Base-by-base conservation (phyloP, 495 filamentous ascomycete genomes). In the Xylaria telfairii region DNA sequence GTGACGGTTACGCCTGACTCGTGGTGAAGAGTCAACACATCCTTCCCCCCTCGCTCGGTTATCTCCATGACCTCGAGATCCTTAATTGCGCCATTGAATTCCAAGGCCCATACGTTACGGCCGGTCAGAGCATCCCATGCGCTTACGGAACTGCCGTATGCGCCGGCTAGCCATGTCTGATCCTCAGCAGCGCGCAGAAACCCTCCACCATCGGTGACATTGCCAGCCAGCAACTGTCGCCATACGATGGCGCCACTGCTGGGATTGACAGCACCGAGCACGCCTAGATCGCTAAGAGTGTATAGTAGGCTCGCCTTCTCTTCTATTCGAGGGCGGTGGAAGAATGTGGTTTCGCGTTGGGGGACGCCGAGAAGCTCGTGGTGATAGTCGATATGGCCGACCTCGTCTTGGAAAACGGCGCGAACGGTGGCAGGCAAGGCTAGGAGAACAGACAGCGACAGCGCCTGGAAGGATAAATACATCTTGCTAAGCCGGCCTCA, bases 351-450 rank as follows among this genome's bases (percentile, higher is more conserved):
- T 53, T 92, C 87, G 78, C 87, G 82, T 74, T 91, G 90, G 69
- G 96, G 94, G 21, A 91, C 79, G 72, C 96, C 96, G 74, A 98
- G 83, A 47, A 98, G 90, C 64, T 92, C 89, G 82, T 95, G 90
- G 82, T 98, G 96, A 85, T 92, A 98, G 83, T 99, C 96, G 79
- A 94, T 87, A 76, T 93, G 88, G 83, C 91, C 93, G 76, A 97
- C 94, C 77, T 98, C 96, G 76, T 99, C 96, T 62, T 87, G 83
- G 83, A 92, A 97, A 72, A 98, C 90, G 74, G 93, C 95, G 72
- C 77, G 71, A 26, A 85, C 81, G 72, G 82, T 70, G 69, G 81
- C 75, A 60, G 83, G 81, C 30, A 81, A 71, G 56, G 78, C 78
- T 69, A 82, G 75, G 60, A 81, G 74, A 65, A 83, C 47, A 51